A percentile compares a stretch with the other conserved stretches of the same genome.
phyloP scores from a whole-genome alignment of 2,329 filamentous ascomycete genomes.

The Aspergillus sp. region DNA sequence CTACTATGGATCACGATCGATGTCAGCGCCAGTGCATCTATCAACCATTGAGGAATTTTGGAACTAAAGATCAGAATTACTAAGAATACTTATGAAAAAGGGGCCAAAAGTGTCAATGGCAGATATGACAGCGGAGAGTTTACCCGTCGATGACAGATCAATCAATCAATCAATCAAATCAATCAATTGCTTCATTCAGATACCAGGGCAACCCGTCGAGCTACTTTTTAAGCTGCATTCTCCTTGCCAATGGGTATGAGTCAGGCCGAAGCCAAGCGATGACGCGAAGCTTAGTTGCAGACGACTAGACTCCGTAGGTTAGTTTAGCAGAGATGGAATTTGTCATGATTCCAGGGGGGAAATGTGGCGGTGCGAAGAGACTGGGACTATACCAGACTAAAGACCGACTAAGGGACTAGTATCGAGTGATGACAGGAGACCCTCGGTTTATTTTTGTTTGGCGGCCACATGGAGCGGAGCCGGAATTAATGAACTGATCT shows the following conservation, averaged over 20 bases:
- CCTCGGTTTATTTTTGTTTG: too few species aligned
- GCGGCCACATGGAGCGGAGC: neutral
- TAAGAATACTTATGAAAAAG: neutral
- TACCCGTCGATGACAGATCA: neutral
- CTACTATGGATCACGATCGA: neutral
- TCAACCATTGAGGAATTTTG: too few species aligned
- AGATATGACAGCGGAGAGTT: slow-evolving; percentile 2
- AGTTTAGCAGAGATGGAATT: neutral
- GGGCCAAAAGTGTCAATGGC: neutral
- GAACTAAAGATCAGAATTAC: too few species aligned
- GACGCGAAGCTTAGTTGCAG: neutral
- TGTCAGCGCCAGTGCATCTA: too few species aligned
- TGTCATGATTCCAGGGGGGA: neutral
- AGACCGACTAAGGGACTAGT: too few species aligned
- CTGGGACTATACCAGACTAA: too few species aligned
- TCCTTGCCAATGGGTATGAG: neutral
- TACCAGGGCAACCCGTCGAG: neutral
- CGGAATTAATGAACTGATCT: neutral
- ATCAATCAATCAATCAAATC: neutral
- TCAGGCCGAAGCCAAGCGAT: neutral
- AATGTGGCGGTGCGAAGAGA: neutral
- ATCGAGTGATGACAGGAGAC: too few species aligned
- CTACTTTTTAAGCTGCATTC: neutral
- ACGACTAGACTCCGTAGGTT: neutral
- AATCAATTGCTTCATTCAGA: neutral